Percentiles rank a stretch among this genome's conserved stretches.
These are phyloP conservation scores for Diplosphaera chodatii DNA, from an alignment of 139 green algal species.

Conservation along the genomic window DNA sequence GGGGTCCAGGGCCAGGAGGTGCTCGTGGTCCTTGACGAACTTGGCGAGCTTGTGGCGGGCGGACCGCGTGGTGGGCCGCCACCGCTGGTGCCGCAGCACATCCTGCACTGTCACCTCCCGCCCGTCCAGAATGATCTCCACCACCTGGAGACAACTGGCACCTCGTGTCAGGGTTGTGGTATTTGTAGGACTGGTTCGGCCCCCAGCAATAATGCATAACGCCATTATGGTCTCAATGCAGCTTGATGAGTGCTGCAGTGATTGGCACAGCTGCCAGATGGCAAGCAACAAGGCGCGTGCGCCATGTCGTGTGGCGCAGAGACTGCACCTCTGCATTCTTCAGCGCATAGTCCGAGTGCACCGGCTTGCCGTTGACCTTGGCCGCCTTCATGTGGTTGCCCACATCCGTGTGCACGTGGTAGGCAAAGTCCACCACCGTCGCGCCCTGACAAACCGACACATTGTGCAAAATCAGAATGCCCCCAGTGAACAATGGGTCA, in stretches of 20 bases:
- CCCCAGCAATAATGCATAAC: too few species aligned
- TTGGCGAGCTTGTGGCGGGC: slow-evolving; percentile 61
- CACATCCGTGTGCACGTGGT: slow-evolving; percentile 76
- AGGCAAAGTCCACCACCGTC: slow-evolving; percentile 89
- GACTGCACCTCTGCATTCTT: slow-evolving; percentile 40
- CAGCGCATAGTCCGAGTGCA: slow-evolving; percentile 45
- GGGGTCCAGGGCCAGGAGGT: background rate
- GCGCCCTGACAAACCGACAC: slow-evolving; percentile 57
- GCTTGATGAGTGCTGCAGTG: too few species aligned
- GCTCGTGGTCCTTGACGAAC: slow-evolving; percentile 53
- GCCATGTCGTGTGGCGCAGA: background rate
- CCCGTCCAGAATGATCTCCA: background rate
- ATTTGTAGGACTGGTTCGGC: too few species aligned
- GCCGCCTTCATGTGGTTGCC: slow-evolving; percentile 73
- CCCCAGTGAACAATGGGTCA: too few species aligned
- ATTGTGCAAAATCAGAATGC: too few species aligned
- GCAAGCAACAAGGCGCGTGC: too few species aligned
- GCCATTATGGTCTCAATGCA: too few species aligned
- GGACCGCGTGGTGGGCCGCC: slow-evolving; percentile 28
- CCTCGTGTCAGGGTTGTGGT: too few species aligned
- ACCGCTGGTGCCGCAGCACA: slow-evolving; percentile 2
- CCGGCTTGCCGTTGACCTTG: slow-evolving; percentile 65
- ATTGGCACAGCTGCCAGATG: too few species aligned
- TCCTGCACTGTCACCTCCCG: background rate
- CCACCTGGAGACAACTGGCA: background rate